Base-by-base conservation (phyloP, 208 protist genomes). In the Acanthamoeba quina region DNA sequence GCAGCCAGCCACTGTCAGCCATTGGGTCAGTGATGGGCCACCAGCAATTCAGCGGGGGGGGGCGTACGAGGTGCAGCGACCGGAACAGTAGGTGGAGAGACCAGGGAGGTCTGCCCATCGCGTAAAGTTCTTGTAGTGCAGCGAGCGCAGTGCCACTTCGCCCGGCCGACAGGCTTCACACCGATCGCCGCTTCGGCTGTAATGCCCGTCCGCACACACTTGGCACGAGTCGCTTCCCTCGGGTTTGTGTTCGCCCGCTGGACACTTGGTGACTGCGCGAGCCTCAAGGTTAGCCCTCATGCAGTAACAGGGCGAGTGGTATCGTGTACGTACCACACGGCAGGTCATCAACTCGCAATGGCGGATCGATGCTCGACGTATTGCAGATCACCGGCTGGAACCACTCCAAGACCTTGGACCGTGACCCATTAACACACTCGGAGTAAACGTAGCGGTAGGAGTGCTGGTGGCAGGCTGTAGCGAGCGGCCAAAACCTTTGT, bases 311-410 rank as follows among this genome's bases (percentile, higher is more conserved):
- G 9, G 37, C 21, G 13, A 52, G 47, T 52, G 47, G 34, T 2
- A 21, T 66, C 11, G n/a, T 5, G 34, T 11, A 41, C 52, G 29
- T 47, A 88, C 80, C 49, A 15, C 80, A 88, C 17, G 80, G 80
- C 52, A 88, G 80, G 49, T 29, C 80, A 41, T 56, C 52, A 15
- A 88, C 15, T n/a, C n/a, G 26, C 17, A 37, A 15, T 26, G 52
- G 49, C 3, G 54, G 29, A 5, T 88, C 26, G 49, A 88, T 26
- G 49, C n/a, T 64, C 24, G 80, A 62, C 3, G 24, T 88, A 31
- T 88, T 26, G 80, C 80, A 88, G 3, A 64, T 88, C 15, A 88
- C 80, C 52, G 80, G 80, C n/a, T 88, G 26, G 29, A 88, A 37
- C 80, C 80, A 88, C 52, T 41, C 10, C 80, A 88, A 44, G 10